Base-by-base conservation (phyloP, 2,329 filamentous ascomycete species). In the Paecilomyces sp. region DNA sequence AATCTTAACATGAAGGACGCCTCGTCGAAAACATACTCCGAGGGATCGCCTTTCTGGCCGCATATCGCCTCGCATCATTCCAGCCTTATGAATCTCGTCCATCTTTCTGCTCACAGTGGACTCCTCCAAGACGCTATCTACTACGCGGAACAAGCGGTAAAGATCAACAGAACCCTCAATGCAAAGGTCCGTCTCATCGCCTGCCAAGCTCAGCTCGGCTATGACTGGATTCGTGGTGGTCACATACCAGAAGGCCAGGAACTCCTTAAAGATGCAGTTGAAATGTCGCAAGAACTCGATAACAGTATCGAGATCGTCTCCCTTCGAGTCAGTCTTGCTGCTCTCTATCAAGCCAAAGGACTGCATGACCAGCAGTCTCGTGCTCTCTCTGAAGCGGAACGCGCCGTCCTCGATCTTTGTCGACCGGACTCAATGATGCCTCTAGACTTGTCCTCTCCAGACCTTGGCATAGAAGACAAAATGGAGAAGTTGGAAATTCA, bases 61-160 rank as follows among this genome's bases (percentile, higher is more conserved):
- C 79, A 96, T 22, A 86, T 94, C 7, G 84, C 85, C 30, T 86
- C 88, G 0, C 81, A 97, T 22, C 87, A 92, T 66, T 83, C 85
- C 31, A 85, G 87, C 59, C 79, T 96, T 13, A 75, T 87, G 61
- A 87, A 92, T 60, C 83, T 96, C 2, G 91, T 91, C 0, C 83
- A 83, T 3, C 79, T 96, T 1, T 96, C 92, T 66, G 86, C 89
- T 1, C 88, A 96, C 64, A 84, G 94, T 63, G 94, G 94, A 30
- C 84, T 96, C 75, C 91, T 92, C 64, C 87, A 91, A 61, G 93
- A 97, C 71, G 93, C 93, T 1, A 77, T 93, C 0, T 94, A 92
- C 71, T 95, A 96, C 66, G 88, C 89, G 1, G 89, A 97, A 65
- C 89, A 94, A 67, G 92, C 92, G 0, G 80, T 88, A 58, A 91